Evolutionary conservation across 805 yeast genomes (phyloP).

Genomic region (Pichia cabralensis): DNA sequence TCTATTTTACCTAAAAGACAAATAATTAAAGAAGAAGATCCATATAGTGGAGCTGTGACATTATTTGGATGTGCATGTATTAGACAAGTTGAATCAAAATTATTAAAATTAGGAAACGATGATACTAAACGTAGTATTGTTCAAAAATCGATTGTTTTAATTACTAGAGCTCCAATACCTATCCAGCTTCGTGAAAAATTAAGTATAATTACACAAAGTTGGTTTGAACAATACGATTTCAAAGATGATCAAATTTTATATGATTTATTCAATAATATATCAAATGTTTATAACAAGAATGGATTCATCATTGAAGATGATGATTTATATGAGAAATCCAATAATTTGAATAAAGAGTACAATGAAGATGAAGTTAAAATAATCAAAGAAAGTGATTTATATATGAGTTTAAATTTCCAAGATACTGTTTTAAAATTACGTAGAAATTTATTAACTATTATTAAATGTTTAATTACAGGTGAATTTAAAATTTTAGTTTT

Average conservation of each 20-base stretch:
- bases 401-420: constrained; percentile 65
- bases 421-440: constrained; percentile 52
- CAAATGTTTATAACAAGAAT: constrained; percentile 29
- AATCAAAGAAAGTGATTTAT: constrained; percentile 47
- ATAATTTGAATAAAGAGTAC: neutral
- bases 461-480: constrained; percentile 61
- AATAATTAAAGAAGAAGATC: constrained; percentile 6
- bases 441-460: constrained; percentile 48
- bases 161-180: constrained; percentile 74
- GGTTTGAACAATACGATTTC: constrained; percentile 73
- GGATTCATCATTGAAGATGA: constrained; percentile 23
- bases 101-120: constrained; percentile 33
- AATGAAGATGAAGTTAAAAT: no score
- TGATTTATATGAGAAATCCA: constrained; percentile 19
- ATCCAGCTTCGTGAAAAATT: constrained; percentile 84
- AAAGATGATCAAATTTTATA: constrained; percentile 58
- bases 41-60: constrained; percentile 39
- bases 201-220: constrained; percentile 79
- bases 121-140: constrained; percentile 56
- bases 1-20: no score
- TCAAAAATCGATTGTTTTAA: constrained; percentile 83
- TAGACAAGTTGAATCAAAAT: constrained; percentile 62
- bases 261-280: constrained; percentile 58
- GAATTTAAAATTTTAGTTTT: constrained; percentile 70
- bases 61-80: constrained; percentile 94